These are phyloP conservation scores for Hibiscus syriacus DNA, from an alignment of 345 rosid species.

Conservation along the genomic window DNA sequence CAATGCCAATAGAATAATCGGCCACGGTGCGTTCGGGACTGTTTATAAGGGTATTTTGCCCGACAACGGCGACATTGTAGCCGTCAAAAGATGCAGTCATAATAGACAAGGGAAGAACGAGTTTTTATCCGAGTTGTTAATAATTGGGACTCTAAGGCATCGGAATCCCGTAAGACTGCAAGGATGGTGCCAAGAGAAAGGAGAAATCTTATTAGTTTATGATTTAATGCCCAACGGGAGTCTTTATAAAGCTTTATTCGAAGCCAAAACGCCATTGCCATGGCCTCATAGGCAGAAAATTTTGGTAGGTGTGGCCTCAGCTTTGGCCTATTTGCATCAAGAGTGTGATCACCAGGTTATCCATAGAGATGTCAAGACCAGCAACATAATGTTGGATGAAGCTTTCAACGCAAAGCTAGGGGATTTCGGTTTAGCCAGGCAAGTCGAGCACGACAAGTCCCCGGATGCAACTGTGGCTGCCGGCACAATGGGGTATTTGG, in stretches of 20 bases:
- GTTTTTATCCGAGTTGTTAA: slow-evolving; percentile 69
- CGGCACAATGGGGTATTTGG: slow-evolving; percentile 96
- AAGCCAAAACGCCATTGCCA: slow-evolving; percentile 57
- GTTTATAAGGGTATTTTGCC: slow-evolving; percentile 76
- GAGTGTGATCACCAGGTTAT: slow-evolving; percentile 97
- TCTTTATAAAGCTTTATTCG: slow-evolving; percentile 78
- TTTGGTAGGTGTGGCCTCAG: slow-evolving; percentile 78
- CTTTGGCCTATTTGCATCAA: slow-evolving; percentile 85
- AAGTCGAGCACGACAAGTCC: slow-evolving; percentile 78
- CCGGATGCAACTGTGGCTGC: slow-evolving; percentile 94
- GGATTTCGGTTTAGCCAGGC: slow-evolving; percentile 87
- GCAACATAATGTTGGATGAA: slow-evolving; percentile 88
- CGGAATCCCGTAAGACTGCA: slow-evolving; percentile 86
- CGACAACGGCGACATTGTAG: slow-evolving; percentile 67
- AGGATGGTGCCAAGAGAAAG: slow-evolving; percentile 93
- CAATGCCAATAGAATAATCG: slow-evolving; percentile 59
- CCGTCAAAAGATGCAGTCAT: slow-evolving; percentile 85
- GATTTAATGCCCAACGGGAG: slow-evolving; percentile 95
- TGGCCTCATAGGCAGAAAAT: slow-evolving; percentile 72
- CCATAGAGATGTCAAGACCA: slow-evolving; percentile 83
- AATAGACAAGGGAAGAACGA: slow-evolving; percentile 74
- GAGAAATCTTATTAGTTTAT: slow-evolving; percentile 75
- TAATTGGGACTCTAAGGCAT: slow-evolving; percentile 83
- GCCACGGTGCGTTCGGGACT: slow-evolving; percentile 85
- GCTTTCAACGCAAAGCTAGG: slow-evolving; percentile 80